These are phyloP conservation scores for Serendipita sp. DNA, from an alignment of 1,284 basidiomycete species.

Conservation along the genomic window DNA sequence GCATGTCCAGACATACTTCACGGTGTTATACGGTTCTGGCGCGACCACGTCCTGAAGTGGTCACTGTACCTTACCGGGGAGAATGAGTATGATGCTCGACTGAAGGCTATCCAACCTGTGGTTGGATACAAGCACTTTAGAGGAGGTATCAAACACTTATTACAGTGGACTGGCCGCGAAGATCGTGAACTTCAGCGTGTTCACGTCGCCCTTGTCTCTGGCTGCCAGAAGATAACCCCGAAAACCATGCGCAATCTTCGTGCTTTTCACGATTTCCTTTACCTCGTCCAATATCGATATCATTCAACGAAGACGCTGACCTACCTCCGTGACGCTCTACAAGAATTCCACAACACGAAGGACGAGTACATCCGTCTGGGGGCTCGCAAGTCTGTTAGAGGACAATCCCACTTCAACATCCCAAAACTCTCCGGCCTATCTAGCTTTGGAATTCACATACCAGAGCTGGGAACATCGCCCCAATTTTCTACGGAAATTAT, in stretches of 20 bases:
- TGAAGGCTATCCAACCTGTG: neutral
- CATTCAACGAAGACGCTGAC: neutral
- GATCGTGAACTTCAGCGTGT: neutral
- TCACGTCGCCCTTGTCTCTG: neutral
- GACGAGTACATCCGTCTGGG: neutral
- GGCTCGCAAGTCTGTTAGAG: neutral
- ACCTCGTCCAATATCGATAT: neutral
- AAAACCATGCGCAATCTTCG: neutral
- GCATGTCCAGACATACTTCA: slow-evolving; percentile 27
- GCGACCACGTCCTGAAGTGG: slow-evolving; percentile 18
- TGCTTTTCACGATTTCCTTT: neutral
- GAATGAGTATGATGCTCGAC: neutral
- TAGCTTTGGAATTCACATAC: neutral
- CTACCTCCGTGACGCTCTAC: neutral
- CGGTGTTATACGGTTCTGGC: slow-evolving; percentile 27
- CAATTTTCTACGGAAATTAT: neutral
- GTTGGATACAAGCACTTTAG: neutral
- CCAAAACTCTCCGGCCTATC: neutral
- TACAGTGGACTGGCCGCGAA: neutral
- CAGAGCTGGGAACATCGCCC: neutral
- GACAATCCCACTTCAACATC: neutral
- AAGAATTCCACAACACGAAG: neutral
- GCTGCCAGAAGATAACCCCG: neutral
- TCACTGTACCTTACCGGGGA: neutral
- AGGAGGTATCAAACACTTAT: neutral